Base-by-base conservation (phyloP, 1,284 basidiomycete species). In the Cutaneotrichosporon arboriforme region DNA sequence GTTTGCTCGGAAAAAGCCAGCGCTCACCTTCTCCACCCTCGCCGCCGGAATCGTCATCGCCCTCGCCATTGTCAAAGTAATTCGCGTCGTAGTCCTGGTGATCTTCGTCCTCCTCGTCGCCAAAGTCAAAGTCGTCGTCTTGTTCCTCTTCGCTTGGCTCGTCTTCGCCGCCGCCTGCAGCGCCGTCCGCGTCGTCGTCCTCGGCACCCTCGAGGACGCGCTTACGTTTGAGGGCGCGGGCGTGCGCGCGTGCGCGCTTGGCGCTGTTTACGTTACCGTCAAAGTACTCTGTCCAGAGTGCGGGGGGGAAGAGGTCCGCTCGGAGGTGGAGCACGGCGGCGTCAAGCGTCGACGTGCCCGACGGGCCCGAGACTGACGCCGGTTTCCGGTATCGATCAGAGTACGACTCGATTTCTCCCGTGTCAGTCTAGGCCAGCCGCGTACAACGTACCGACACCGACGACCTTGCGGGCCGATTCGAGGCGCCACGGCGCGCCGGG, bases 1-100 rank as follows among this genome's bases (percentile, higher is more conserved):
- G 48, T 20, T 35, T 12, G 2, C 26, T 13, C 12, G 9, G n/a
- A n/a, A n/a, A 8, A 31, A 17, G 23, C 31, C n/a, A 1, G 8
- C 10, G 33, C 51, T 48, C 40, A 46, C 51, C 40, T 5, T 55
- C 45, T 3, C 40, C 49, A 12, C 44, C 44, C 23, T 39, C 36
- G 37, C 44, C 46, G 22, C 46, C 46, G n/a, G 47, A 40, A 14
- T 49, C 47, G 26, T 47, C 43, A 18, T 45, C 43, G 10, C 43
- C 43, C 21, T 45, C 43, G 20, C 41, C 41, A 43, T 74, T 74
- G 51, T 76, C 74, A 58, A 76, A 76, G 63, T 76, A 75, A 37
- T 76, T 74, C 7, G 64, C 63, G 51, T 74, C 74, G 43, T 76
- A 76, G 58, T 76, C 74, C 54, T 70, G 69, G 59, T 75, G 72